phyloP scores from a whole-genome alignment of 768 basidiomycete genomes.

The Aureoboletus auriporus region DNA sequence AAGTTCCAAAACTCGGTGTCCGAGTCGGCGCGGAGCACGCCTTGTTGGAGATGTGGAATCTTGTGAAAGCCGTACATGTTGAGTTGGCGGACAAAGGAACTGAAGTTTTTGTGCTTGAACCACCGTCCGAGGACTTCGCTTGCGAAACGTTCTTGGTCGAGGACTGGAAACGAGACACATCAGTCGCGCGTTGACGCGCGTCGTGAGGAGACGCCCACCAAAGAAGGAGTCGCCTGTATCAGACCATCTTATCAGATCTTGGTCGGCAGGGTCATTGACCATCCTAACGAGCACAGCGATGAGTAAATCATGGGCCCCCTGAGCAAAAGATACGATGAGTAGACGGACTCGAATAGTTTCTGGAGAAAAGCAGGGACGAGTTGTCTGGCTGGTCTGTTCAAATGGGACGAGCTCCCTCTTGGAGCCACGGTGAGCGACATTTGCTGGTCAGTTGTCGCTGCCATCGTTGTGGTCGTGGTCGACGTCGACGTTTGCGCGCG shows the following conservation, averaged over 20 bases:
- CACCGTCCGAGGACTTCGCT: slow-evolving; percentile 85
- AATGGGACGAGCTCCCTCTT: slow-evolving; percentile 35
- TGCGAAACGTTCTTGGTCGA: slow-evolving; percentile 88
- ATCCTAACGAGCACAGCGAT: slow-evolving; percentile 51
- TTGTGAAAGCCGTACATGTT: slow-evolving; percentile 98
- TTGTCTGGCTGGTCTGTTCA: slow-evolving; percentile 45
- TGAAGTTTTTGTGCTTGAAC: slow-evolving; percentile 99
- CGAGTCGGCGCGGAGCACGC: slow-evolving; percentile 79
- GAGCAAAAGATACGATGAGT: slow-evolving; percentile 11
- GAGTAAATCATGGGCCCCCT: slow-evolving; percentile 8
- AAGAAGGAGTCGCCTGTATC: slow-evolving; percentile 90
- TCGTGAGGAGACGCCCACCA: slow-evolving; percentile 43
- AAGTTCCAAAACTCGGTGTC: slow-evolving; percentile 91
- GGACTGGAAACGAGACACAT: slow-evolving; percentile 46
- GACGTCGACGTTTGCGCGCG: not conserved
- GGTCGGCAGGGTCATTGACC: slow-evolving; percentile 82
- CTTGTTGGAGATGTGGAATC: slow-evolving; percentile 94
- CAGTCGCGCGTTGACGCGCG: not conserved
- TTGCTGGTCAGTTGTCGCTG: slow-evolving; percentile 52
- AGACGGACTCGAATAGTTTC: slow-evolving; percentile 82
- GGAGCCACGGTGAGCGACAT: slow-evolving; percentile 50
- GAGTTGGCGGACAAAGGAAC: slow-evolving; percentile 89
- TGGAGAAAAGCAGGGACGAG: slow-evolving; percentile 83
- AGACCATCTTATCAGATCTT: slow-evolving; percentile 88
- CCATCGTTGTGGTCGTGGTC: slow-evolving; percentile 18